These are phyloP conservation scores for Plantago coronopus DNA, from an alignment of 305 asterid species.

Conservation along the genomic window DNA sequence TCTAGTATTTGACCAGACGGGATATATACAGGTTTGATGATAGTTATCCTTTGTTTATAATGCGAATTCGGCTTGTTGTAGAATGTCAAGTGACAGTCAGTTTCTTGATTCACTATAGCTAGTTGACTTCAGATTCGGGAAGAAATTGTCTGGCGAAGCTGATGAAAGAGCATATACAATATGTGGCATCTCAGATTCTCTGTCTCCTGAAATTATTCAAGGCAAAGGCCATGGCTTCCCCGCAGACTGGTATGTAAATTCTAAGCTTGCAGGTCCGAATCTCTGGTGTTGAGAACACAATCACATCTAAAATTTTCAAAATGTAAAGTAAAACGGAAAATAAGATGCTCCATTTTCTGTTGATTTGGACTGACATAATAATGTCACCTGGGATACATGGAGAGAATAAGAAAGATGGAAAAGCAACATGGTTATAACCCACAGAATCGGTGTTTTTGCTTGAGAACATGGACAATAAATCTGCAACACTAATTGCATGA, in stretches of 20 bases:
- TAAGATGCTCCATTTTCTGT: too few relatives aligned
- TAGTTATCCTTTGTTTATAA: conserved; percentile 22
- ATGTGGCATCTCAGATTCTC: conserved; percentile 81
- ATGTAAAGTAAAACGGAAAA: too few relatives aligned
- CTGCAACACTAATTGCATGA: conserved; percentile 3
- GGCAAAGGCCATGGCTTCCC: conserved; percentile 92
- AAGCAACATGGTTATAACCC: too few relatives aligned
- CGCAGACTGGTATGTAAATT: conserved; percentile 76
- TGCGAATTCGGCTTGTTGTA: conserved; percentile 8
- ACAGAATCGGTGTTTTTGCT: too few relatives aligned
- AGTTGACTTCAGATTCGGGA: conserved; percentile 93
- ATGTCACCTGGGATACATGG: too few relatives aligned
- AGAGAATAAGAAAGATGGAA: too few relatives aligned
- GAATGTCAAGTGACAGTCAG: conserved; percentile 17
- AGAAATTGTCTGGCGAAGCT: conserved; percentile 54
- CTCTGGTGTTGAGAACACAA: neutral
- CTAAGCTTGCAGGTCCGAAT: conserved; percentile 4
- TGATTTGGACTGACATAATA: too few relatives aligned
- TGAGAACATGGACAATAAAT: too few relatives aligned
- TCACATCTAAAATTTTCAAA: too few relatives aligned
- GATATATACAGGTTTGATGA: conserved; percentile 67
- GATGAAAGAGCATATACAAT: conserved; percentile 73
- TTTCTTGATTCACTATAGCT: conserved; percentile 51
- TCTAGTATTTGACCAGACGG: conserved; percentile 66
- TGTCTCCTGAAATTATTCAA: conserved; percentile 92